Conservation (phyloP, 257 asterid species). For the Nicotiana benthamiana region DNA sequence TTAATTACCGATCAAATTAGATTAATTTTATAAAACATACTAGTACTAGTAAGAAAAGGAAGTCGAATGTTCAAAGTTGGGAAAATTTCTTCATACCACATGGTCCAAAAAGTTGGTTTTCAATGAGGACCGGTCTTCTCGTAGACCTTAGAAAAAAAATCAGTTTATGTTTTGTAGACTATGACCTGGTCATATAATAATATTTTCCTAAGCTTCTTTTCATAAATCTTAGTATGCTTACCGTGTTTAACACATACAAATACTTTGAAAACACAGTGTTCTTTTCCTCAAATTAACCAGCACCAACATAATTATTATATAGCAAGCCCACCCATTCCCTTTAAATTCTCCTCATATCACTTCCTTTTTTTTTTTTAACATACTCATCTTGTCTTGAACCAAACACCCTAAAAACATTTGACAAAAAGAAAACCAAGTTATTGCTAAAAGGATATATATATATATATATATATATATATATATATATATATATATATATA, state of each 20-base stretch:
- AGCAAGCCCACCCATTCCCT: neutral
- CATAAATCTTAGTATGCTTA: constrained; percentile 7
- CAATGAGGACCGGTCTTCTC: constrained; percentile 57
- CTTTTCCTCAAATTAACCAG: constrained; percentile 1
- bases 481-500: too few species aligned
- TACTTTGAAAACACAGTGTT: constrained; percentile 36
- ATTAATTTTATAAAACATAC: neutral
- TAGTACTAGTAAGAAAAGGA: neutral
- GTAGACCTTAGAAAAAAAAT: constrained; percentile 31
- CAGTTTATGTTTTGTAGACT: neutral
- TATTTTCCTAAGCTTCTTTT: constrained; percentile 21
- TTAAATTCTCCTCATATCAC: neutral
- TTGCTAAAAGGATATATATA: neutral
- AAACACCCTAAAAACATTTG: neutral
- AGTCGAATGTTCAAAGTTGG: constrained; percentile 31
- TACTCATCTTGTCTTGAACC: neutral
- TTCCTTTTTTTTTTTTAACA: too few species aligned
- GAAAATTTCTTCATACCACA: constrained; percentile 24
- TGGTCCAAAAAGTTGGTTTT: constrained; percentile 31
- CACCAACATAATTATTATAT: neutral
- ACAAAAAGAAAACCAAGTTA: neutral
- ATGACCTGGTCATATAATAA: constrained; percentile 20
- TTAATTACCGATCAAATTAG: neutral
- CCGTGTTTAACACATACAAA: constrained; percentile 38
- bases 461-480: too few species aligned